Evolutionary conservation across 331 rosid species (phyloP).

Genomic region (Rhamnella rubrinervis): DNA sequence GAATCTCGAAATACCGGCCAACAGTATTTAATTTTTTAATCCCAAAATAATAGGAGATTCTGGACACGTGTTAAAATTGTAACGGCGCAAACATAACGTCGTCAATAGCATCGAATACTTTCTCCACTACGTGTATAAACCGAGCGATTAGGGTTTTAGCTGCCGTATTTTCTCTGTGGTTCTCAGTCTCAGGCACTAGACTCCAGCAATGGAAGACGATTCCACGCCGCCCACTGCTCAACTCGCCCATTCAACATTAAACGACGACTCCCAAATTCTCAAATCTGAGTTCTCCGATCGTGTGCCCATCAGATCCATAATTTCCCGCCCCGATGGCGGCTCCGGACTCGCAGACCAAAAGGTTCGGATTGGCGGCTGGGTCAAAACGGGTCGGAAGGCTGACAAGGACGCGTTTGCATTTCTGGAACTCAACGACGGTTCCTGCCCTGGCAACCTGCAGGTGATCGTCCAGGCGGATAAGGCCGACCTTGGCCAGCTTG

Average conservation of each 20-base stretch:
- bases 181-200: too few relatives aligned
- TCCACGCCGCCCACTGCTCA: constrained; percentile 48
- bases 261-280: constrained; percentile 16
- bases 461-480: constrained; percentile 77
- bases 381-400: constrained; percentile 91
- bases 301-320: constrained; percentile 56
- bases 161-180: too few relatives aligned
- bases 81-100: too few relatives aligned
- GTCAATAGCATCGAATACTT: too few relatives aligned
- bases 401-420: constrained; percentile 93
- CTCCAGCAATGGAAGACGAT: constrained; percentile 47
- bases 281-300: constrained; percentile 76
- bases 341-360: constrained; percentile 60
- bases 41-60: too few relatives aligned
- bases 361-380: constrained; percentile 88
- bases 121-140: too few relatives aligned
- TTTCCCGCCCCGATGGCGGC: constrained; percentile 72
- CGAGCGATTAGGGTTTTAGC: too few relatives aligned
- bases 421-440: constrained; percentile 84
- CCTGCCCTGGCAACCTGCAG: constrained; percentile 74
- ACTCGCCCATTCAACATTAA: constrained; percentile 40
- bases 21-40: too few relatives aligned
- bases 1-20: not conserved
- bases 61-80: too few relatives aligned
- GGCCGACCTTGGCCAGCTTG: constrained; percentile 71